phyloP scores from a whole-genome alignment of 2,329 filamentous ascomycete genomes.

The Neodidymelliopsis sp. region DNA sequence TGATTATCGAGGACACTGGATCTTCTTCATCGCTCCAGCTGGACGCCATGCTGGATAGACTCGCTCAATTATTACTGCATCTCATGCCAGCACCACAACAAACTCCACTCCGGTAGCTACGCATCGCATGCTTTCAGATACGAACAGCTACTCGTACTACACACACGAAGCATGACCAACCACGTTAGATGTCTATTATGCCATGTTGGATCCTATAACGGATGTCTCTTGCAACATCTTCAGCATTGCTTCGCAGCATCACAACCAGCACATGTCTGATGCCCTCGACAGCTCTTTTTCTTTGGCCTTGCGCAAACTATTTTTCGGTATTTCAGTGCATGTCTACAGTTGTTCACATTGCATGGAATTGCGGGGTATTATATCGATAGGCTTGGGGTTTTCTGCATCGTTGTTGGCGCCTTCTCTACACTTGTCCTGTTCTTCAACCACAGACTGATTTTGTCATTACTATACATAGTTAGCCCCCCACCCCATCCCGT shows the following conservation, averaged over 20 bases:
- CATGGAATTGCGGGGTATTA: conserved; percentile 36
- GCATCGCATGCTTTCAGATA: background rate
- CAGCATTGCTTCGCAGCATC: conserved; percentile 4
- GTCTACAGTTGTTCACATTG: conserved; percentile 38
- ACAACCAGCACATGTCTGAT: conserved; percentile 5
- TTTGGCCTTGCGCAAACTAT: conserved; percentile 24
- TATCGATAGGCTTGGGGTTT: conserved; percentile 21
- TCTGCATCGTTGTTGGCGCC: conserved; percentile 34
- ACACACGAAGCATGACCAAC: conserved; percentile 9
- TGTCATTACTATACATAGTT: conserved; percentile 23
- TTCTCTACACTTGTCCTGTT: conserved; percentile 21
- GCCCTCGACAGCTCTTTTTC: conserved; percentile 1
- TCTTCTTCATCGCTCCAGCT: background rate
- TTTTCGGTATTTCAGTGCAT: conserved; percentile 29
- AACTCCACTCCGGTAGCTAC: background rate
- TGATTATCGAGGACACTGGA: background rate
- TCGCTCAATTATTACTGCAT: background rate
- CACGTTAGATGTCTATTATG: background rate
- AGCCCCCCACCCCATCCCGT: conserved; percentile 28
- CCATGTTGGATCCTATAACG: background rate
- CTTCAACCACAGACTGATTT: conserved; percentile 21
- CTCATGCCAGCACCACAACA: background rate
- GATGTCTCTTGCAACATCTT: conserved; percentile 5
- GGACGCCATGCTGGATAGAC: background rate
- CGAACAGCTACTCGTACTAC: background rate